A percentile compares a stretch with the other conserved stretches of the same genome.
Evolutionary conservation across 2,329 filamentous ascomycete species (phyloP).

Genomic region (Colletotrichum zoysiae): DNA sequence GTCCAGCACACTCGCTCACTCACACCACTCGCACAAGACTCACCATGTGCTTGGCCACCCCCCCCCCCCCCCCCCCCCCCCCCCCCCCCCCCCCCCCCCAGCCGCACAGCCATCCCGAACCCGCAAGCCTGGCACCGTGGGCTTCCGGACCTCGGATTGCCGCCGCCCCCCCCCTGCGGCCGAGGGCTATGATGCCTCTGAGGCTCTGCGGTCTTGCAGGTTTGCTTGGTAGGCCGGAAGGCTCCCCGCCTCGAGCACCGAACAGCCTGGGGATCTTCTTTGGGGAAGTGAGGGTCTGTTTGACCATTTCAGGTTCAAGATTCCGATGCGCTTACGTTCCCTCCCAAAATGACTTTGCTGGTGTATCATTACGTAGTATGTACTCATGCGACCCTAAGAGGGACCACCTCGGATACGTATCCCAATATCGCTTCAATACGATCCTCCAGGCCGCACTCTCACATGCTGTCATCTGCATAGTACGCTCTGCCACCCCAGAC

Average conservation of each 20-base stretch:
- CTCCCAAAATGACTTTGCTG: not conserved
- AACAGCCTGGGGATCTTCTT: not conserved
- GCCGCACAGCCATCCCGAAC: too few relatives aligned
- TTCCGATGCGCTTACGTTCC: constrained; percentile 3
- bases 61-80: too few relatives aligned
- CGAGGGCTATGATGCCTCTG: too few relatives aligned
- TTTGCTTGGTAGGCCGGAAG: constrained; percentile 18
- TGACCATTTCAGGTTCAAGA: constrained; percentile 15
- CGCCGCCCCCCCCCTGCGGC: not conserved
- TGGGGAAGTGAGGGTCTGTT: not conserved
- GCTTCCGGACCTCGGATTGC: too few relatives aligned
- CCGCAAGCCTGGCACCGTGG: too few relatives aligned
- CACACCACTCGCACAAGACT: not conserved
- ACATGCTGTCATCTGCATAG: not conserved
- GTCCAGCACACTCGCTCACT: not conserved
- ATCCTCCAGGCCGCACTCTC: not conserved
- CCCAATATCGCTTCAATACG: not conserved
- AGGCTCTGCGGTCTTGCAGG: not conserved
- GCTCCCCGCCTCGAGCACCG: constrained; percentile 15
- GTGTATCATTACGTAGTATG: not conserved
- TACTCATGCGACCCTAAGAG: not conserved
- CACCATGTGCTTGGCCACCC: not conserved
- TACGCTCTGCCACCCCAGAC: not conserved
- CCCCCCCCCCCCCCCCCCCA: too few relatives aligned
- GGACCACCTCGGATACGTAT: not conserved